Evolutionary conservation across 2,329 filamentous ascomycete genomes (phyloP).

Genomic region (Aspergillus viridinutans): DNA sequence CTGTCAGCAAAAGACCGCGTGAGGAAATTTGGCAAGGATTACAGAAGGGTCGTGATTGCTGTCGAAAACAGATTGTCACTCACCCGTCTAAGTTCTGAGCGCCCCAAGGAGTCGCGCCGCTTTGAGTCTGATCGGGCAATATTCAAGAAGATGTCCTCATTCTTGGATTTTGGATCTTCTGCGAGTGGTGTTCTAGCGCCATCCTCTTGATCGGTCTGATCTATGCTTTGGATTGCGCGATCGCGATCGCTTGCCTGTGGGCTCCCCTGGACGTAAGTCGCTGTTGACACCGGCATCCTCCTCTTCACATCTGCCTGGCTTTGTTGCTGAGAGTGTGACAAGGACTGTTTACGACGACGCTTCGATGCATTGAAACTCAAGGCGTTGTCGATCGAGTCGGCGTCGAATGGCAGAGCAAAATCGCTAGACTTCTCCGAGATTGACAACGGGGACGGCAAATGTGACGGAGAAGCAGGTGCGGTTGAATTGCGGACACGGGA

Average conservation of each 20-base stretch:
- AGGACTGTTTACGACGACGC: constrained; percentile 25
- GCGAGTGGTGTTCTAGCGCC: constrained; percentile 30
- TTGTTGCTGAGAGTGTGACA: constrained; percentile 16
- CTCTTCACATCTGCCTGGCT: constrained; percentile 27
- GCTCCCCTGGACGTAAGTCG: constrained; percentile 27
- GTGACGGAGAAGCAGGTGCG: constrained; percentile 16
- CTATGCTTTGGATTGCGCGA: constrained; percentile 21
- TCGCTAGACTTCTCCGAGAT: constrained; percentile 12
- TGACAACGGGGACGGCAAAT: constrained; percentile 10
- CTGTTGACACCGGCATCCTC: constrained; percentile 30
- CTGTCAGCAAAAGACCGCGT: neutral
- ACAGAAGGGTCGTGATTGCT: neutral
- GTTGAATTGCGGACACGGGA: constrained; percentile 16
- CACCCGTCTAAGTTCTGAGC: constrained; percentile 38
- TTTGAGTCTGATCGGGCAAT: constrained; percentile 41
- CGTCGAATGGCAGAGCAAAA: constrained; percentile 20
- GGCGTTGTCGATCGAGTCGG: constrained; percentile 20
- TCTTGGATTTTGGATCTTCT: constrained; percentile 36
- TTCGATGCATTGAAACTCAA: constrained; percentile 27
- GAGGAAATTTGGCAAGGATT: neutral
- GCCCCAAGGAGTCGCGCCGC: constrained; percentile 34
- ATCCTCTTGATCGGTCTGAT: constrained; percentile 25
- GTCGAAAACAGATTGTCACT: constrained; percentile 17
- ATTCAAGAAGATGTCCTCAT: constrained; percentile 46
- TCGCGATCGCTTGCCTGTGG: constrained; percentile 23